Percentiles rank a stretch among this genome's conserved stretches.
These are phyloP conservation scores for Suillus fuscotomentosus DNA, from an alignment of 768 basidiomycete genomes.

Conservation along the genomic window DNA sequence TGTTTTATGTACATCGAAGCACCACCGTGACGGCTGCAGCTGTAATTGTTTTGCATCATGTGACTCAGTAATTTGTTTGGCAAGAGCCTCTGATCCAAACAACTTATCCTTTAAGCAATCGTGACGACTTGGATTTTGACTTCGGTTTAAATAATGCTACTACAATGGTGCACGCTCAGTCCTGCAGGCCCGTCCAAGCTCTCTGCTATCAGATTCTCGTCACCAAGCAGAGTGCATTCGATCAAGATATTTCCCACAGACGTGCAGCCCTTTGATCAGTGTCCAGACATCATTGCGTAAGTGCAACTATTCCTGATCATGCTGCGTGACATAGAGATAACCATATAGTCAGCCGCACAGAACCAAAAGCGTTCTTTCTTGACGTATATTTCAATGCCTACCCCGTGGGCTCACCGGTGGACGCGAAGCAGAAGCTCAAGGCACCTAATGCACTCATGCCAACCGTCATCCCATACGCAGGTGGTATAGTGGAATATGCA, in stretches of 20 bases:
- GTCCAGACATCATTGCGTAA: conserved; percentile 64
- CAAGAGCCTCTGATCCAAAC: background rate
- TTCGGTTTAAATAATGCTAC: conserved; percentile 41
- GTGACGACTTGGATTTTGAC: background rate
- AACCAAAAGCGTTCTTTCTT: conserved; percentile 71
- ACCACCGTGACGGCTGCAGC: background rate
- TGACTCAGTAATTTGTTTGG: background rate
- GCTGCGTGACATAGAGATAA: conserved; percentile 12
- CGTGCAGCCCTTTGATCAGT: conserved; percentile 57
- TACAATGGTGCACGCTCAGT: conserved; percentile 67
- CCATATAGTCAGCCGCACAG: conserved; percentile 50
- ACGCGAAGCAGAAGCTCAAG: conserved; percentile 57
- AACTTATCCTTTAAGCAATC: background rate
- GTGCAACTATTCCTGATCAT: conserved; percentile 20
- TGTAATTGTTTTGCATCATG: no score
- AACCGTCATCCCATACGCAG: conserved; percentile 69
- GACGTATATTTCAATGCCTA: conserved; percentile 77
- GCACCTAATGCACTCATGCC: conserved; percentile 72
- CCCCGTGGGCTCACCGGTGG: conserved; percentile 40
- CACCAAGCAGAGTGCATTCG: conserved; percentile 62
- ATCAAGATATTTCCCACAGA: conserved; percentile 71
- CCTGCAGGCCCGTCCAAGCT: conserved; percentile 57
- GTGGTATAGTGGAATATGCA: conserved; percentile 61
- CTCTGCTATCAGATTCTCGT: conserved; percentile 70
- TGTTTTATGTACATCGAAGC: background rate